Evolutionary conservation across 495 filamentous ascomycete genomes (phyloP).

Genomic region (Daldinia caldariorum): DNA sequence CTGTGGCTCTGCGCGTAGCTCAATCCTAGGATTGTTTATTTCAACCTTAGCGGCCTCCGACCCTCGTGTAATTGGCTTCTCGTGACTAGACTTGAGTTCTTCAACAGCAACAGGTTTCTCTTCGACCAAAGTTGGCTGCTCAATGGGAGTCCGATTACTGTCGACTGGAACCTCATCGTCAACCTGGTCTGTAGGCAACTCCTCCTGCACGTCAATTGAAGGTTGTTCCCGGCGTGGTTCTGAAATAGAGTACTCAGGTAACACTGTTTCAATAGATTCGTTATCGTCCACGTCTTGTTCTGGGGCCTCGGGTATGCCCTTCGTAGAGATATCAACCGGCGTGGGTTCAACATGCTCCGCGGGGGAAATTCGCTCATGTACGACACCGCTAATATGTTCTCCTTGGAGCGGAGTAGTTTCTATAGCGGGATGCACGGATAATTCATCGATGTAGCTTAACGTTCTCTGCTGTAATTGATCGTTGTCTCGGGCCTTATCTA

Average conservation of each 20-base stretch:
- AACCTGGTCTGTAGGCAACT: background rate
- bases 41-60: background rate
- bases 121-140: background rate
- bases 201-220: conserved; percentile 11
- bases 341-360: background rate
- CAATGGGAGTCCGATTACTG: background rate
- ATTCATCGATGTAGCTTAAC: background rate
- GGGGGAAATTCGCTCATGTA: conserved; percentile 6
- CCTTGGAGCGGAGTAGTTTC: conserved; percentile 19
- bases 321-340: background rate
- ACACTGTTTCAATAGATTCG: conserved; percentile 8
- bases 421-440: background rate
- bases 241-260: background rate
- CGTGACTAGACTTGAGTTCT: background rate
- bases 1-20: background rate
- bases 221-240: background rate
- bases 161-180: conserved; percentile 1
- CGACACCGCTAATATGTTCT: conserved; percentile 17
- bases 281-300: conserved; percentile 4
- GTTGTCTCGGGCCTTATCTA: conserved; percentile 8
- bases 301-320: background rate
- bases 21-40: background rate
- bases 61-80: conserved; percentile 1
- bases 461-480: background rate
- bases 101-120: background rate